Base-by-base conservation (phyloP, 2,329 filamentous ascomycete genomes). In the Penicillium vulpinum region DNA sequence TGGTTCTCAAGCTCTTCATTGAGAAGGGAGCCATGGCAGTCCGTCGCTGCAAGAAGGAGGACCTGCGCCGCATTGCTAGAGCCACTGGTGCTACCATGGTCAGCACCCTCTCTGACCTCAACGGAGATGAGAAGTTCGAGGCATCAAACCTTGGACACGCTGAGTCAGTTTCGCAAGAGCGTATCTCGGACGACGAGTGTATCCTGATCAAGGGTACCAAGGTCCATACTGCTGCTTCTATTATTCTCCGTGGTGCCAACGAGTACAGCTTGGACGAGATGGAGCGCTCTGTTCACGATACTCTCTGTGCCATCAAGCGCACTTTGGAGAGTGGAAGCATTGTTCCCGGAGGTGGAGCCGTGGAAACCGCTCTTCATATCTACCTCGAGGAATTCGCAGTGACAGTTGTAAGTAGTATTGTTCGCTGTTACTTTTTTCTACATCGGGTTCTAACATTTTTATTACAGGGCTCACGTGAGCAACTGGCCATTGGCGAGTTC, bases 341-440 rank as follows among this genome's bases (percentile, higher is more conserved):
- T 64, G 94, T 99, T 38, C 94, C 94, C 16, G 94, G 94, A 64
- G 94, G 94, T 64, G 94, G 93, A 72, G 94, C 94, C 41, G 93
- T 97, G 22, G 94, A 99, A 82, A 97, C 94, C n/a, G 94, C 94
- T 47, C 85, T 99, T 64, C 94, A 97, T 81, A 99, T 99, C 74
- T 99, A 97, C 80, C 85, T 99, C 33, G 94, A 99, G 80, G 94
- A 99, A 78, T 99, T 96, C 77, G 94, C 94, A 51, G 93, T 94
- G 68, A 97, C 94, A 36, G 93, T 99, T 61, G 92, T 85, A 80
- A 69, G 82, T 81, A 51, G 45, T 31, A 29, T 31, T 29, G 9
- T 52, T 33, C 29, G 38, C 56, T 58, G 33, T 50, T 47, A 35
- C 11, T 36, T 49, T 29, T 11, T 47, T 18, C 35, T 18, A 31